Evolutionary conservation across 2,329 filamentous ascomycete genomes (phyloP).

Genomic region (Apiospora sp.): DNA sequence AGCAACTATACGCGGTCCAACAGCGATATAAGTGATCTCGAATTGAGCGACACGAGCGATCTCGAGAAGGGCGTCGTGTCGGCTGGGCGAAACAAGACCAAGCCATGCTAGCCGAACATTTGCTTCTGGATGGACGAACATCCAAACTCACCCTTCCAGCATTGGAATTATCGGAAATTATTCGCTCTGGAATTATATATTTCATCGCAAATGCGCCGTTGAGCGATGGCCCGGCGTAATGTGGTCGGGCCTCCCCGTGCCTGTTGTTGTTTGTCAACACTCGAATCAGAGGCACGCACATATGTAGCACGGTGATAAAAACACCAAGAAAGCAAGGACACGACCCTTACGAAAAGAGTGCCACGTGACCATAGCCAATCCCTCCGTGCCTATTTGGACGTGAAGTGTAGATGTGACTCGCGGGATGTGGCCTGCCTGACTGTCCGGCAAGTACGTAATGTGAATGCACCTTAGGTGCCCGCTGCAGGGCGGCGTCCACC

Average conservation of each 20-base stretch:
- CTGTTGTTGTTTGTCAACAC: neutral
- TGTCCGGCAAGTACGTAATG: too few relatives aligned
- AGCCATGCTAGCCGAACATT: neutral
- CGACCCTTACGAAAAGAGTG: neutral
- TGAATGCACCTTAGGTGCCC: too few relatives aligned
- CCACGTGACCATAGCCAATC: neutral
- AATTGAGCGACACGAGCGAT: constrained; percentile 1
- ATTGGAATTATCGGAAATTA: neutral
- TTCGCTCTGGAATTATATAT: neutral
- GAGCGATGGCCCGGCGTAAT: neutral
- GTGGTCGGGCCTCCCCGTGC: neutral
- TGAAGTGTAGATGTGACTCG: neutral
- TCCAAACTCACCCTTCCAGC: neutral
- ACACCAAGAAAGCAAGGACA: neutral
- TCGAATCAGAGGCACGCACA: neutral
- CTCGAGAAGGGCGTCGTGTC: neutral
- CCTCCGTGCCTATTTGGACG: neutral
- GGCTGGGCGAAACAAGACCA: neutral
- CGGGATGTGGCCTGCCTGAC: neutral
- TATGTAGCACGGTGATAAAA: neutral
- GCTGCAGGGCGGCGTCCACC: too few relatives aligned
- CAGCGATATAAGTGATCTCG: constrained; percentile 23
- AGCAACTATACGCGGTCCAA: neutral
- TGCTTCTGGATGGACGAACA: neutral
- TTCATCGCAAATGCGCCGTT: neutral